Conservation (phyloP, 2,329 filamentous ascomycete species). For the Aspergillus sp. region DNA sequence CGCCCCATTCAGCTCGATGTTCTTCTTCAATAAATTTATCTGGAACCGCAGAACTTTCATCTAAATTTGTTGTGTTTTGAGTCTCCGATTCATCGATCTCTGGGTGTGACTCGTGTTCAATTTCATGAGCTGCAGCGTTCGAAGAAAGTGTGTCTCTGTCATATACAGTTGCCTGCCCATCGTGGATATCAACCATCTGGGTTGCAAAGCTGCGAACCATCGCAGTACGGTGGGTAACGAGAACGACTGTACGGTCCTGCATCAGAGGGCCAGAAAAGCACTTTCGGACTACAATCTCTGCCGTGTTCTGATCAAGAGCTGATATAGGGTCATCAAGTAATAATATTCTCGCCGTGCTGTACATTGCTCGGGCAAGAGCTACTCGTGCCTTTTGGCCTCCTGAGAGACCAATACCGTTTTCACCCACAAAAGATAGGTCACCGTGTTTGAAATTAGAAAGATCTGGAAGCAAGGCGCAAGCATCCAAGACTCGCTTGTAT, state of each 20-base stretch:
- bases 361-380: slow-evolving; percentile 57
- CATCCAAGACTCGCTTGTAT: slow-evolving; percentile 65
- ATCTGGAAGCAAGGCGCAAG: slow-evolving; percentile 58
- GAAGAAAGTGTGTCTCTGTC: slow-evolving; percentile 44
- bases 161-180: slow-evolving; percentile 53
- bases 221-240: slow-evolving; percentile 64
- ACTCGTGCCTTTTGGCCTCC: slow-evolving; percentile 59
- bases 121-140: slow-evolving; percentile 30
- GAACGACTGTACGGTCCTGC: slow-evolving; percentile 49
- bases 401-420: slow-evolving; percentile 58
- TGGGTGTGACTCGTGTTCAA: slow-evolving; percentile 3
- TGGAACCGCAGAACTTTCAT: slow-evolving; percentile 51
- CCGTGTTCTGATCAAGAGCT: slow-evolving; percentile 60
- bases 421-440: slow-evolving; percentile 57
- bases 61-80: slow-evolving; percentile 16
- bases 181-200: slow-evolving; percentile 66
- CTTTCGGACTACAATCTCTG: slow-evolving; percentile 55
- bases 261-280: slow-evolving; percentile 54
- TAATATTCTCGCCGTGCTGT: slow-evolving; percentile 51
- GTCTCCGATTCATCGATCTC: slow-evolving; percentile 25
- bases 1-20: slow-evolving; percentile 66
- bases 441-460: slow-evolving; percentile 60
- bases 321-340: slow-evolving; percentile 58
- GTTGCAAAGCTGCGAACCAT: slow-evolving; percentile 68
- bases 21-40: slow-evolving; percentile 80